phyloP scores from a whole-genome alignment of 768 basidiomycete genomes.

The Phlebiopsis flavidoalba region DNA sequence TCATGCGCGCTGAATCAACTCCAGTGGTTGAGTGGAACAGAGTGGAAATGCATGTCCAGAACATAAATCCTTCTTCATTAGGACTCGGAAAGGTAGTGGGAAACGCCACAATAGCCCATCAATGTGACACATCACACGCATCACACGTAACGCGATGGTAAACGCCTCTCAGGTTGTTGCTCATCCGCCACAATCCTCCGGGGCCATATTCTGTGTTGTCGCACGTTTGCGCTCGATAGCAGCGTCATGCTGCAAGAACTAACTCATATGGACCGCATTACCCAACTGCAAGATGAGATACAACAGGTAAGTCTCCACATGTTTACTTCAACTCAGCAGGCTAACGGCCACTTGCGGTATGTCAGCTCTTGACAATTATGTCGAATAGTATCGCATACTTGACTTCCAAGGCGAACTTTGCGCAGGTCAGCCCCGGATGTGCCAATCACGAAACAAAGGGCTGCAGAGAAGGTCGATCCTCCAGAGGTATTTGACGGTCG shows the following conservation, averaged over 20 bases:
- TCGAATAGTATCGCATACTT: constrained; percentile 78
- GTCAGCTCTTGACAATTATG: constrained; percentile 83
- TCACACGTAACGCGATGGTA: background rate
- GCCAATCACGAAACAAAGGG: constrained; percentile 79
- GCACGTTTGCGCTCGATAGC: constrained; percentile 18
- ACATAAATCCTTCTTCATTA: background rate
- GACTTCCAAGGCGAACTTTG: constrained; percentile 56
- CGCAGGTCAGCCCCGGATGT: constrained; percentile 73
- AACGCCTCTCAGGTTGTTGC: background rate
- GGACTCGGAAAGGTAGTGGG: too few relatives aligned
- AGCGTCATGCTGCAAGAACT: constrained; percentile 90
- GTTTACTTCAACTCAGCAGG: background rate
- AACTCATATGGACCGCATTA: constrained; percentile 93
- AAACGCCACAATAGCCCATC: background rate
- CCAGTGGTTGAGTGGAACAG: too few relatives aligned
- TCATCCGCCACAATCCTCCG: background rate
- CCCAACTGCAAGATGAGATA: constrained; percentile 92
- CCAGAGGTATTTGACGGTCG: constrained; percentile 74
- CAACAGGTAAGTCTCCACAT: constrained; percentile 54
- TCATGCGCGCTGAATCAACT: too few relatives aligned
- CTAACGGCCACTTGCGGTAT: background rate
- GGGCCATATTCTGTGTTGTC: too few relatives aligned
- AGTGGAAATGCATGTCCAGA: too few relatives aligned
- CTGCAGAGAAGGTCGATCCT: constrained; percentile 64
- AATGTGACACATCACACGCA: background rate